A percentile compares a stretch with the other conserved stretches of the same genome.
These are phyloP conservation scores for Didymella segeticola DNA, from an alignment of 2,329 filamentous ascomycete species.

Conservation along the genomic window DNA sequence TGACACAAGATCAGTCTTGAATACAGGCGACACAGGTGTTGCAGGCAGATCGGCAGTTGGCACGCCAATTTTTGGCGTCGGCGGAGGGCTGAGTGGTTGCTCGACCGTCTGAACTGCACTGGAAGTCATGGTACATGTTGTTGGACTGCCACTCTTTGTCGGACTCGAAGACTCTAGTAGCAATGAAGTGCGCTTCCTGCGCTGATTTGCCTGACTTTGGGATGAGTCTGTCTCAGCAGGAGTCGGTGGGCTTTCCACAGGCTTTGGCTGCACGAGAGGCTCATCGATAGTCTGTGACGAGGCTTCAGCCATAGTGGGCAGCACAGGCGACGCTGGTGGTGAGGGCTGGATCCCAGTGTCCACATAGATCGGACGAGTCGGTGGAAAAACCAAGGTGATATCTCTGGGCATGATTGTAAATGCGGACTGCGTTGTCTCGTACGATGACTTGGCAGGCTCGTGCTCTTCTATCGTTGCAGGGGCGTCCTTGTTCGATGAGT, in stretches of 20 bases:
- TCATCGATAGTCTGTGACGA: slow-evolving; percentile 35
- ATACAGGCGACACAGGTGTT: slow-evolving; percentile 45
- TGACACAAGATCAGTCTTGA: slow-evolving; percentile 57
- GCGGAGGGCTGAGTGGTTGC: slow-evolving; percentile 69
- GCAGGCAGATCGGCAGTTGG: slow-evolving; percentile 47
- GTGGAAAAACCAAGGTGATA: slow-evolving; percentile 41
- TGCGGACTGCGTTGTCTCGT: slow-evolving; percentile 33
- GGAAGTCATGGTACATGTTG: slow-evolving; percentile 64
- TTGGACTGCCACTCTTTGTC: slow-evolving; percentile 20
- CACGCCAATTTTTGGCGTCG: slow-evolving; percentile 62
- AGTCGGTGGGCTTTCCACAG: slow-evolving; percentile 27
- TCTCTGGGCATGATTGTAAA: slow-evolving; percentile 34
- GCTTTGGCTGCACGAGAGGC: slow-evolving; percentile 27
- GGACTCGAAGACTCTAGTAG: slow-evolving; percentile 20
- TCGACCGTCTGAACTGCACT: slow-evolving; percentile 68
- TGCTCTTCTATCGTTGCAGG: slow-evolving; percentile 27
- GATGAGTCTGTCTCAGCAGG: slow-evolving; percentile 69
- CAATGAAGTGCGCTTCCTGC: slow-evolving; percentile 69
- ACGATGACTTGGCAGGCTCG: slow-evolving; percentile 32
- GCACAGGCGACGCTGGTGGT: slow-evolving; percentile 75
- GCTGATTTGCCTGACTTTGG: slow-evolving; percentile 73
- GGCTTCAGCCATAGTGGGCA: slow-evolving; percentile 34
- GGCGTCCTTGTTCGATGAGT: slow-evolving; percentile 33
- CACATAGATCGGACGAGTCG: slow-evolving; percentile 63
- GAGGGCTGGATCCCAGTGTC: slow-evolving; percentile 85